These are phyloP conservation scores for Tilletiopsis washingtonensis DNA, from an alignment of 1,284 basidiomycete genomes.

Conservation along the genomic window DNA sequence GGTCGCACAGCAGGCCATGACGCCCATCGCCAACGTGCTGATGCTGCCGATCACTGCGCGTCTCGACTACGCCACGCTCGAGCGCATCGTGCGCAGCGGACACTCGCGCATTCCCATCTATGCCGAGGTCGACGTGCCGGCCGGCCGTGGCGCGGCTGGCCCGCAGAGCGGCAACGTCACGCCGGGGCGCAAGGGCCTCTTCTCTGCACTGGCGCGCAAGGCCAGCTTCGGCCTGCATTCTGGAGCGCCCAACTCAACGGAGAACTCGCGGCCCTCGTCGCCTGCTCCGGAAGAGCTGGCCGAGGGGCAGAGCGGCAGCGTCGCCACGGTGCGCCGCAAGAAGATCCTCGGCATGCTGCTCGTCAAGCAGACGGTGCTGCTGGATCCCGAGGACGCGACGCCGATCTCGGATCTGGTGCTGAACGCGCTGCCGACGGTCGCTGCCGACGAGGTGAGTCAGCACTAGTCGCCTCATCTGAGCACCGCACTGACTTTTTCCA, in stretches of 20 bases:
- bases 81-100: constrained; percentile 65
- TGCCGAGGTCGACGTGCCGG: constrained; percentile 49
- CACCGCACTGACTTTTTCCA: too few species aligned
- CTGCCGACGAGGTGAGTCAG: constrained; percentile 80
- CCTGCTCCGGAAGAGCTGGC: too few species aligned
- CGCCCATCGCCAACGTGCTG: constrained; percentile 60
- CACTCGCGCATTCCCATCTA: constrained; percentile 58
- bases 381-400: constrained; percentile 66
- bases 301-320: background rate
- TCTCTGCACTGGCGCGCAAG: constrained; percentile 18
- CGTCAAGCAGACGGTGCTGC: constrained; percentile 76
- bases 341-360: constrained; percentile 73
- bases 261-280: background rate
- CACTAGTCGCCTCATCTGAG: too few species aligned
- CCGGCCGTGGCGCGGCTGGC: constrained; percentile 7
- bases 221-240: constrained; percentile 53
- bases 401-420: constrained; percentile 43
- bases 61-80: constrained; percentile 69
- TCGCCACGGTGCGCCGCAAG: constrained; percentile 50
- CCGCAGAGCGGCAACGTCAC: constrained; percentile 18
- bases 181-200: constrained; percentile 13
- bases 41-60: constrained; percentile 73
- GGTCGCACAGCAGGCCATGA: constrained; percentile 67
- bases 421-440: constrained; percentile 76
- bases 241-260: constrained; percentile 8